Evolutionary conservation across 2,329 filamentous ascomycete genomes (phyloP).

Genomic region (Epichloe gansuensis): DNA sequence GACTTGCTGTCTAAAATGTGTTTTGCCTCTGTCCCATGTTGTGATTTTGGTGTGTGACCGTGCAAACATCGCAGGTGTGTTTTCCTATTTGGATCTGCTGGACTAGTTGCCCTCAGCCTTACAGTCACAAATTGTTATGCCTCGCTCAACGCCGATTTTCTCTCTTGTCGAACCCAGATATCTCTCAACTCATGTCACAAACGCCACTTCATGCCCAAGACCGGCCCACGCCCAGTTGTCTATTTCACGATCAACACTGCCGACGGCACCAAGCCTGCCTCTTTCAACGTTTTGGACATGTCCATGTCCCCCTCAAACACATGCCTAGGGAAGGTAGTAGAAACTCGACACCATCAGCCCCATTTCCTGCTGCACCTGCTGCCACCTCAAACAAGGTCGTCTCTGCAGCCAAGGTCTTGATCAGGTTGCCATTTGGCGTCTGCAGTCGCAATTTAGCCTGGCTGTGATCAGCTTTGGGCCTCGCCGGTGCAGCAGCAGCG

Average conservation of each 20-base stretch:
- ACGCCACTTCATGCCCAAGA: background rate
- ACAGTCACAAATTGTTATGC: too few relatives aligned
- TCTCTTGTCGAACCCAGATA: background rate
- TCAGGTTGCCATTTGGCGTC: conserved; percentile 58
- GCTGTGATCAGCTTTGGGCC: conserved; percentile 59
- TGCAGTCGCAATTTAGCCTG: conserved; percentile 77
- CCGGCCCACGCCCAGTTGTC: too few relatives aligned
- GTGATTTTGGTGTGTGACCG: too few relatives aligned
- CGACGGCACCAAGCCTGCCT: conserved; percentile 80
- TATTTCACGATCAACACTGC: conserved; percentile 72
- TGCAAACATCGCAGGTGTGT: background rate
- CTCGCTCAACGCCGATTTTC: background rate
- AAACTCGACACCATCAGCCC: conserved; percentile 64
- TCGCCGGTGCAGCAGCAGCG: conserved; percentile 37
- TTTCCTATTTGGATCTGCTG: background rate
- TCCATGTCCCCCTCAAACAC: conserved; percentile 57
- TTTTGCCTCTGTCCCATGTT: conserved; percentile 8
- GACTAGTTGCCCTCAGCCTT: background rate
- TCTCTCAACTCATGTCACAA: background rate
- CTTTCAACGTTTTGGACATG: conserved; percentile 83
- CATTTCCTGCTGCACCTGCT: conserved; percentile 59
- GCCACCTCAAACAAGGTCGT: conserved; percentile 90
- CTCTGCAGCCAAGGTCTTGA: conserved; percentile 79
- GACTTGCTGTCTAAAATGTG: background rate
- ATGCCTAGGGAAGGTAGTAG: conserved; percentile 79